Evolutionary conservation across 345 rosid species (phyloP).

Genomic region (Populus davidiana): DNA sequence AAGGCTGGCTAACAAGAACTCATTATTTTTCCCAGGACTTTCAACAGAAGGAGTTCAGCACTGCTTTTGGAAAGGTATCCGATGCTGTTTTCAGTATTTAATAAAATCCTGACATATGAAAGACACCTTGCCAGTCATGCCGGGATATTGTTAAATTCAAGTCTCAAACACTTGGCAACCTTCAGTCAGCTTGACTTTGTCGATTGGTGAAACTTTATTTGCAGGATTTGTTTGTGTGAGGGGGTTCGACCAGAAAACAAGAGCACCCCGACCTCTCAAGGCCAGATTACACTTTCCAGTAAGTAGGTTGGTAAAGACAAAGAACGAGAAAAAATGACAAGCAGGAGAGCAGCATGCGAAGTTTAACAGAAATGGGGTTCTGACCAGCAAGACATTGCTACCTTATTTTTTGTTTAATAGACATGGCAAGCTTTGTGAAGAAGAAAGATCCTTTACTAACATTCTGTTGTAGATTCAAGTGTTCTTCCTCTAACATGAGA

Average conservation of each 20-base stretch:
- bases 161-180: neutral
- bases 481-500: conserved; percentile 30
- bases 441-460: conserved; percentile 28
- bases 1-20: conserved; percentile 5
- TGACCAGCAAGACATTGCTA: conserved; percentile 23
- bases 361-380: conserved; percentile 3
- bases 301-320: conserved; percentile 48
- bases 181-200: conserved; percentile 2
- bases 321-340: conserved; percentile 20
- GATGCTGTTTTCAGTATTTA: neutral
- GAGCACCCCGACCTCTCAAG: conserved; percentile 82
- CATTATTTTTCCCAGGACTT: conserved; percentile 48
- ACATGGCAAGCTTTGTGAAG: conserved; percentile 19
- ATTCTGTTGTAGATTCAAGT: conserved; percentile 33
- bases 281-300: conserved; percentile 71
- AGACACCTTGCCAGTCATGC: neutral
- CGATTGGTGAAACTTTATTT: conserved; percentile 10
- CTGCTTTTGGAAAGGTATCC: conserved; percentile 95
- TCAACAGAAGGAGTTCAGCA: conserved; percentile 76
- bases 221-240: conserved; percentile 92
- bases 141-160: neutral
- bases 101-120: neutral
- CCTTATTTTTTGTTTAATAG: neutral
- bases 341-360: conserved; percentile 9
- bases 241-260: conserved; percentile 66